A percentile compares a stretch with the other conserved stretches of the same genome.
Conservation (phyloP, 2,329 filamentous ascomycete species). For the Trichoderma sp. region DNA sequence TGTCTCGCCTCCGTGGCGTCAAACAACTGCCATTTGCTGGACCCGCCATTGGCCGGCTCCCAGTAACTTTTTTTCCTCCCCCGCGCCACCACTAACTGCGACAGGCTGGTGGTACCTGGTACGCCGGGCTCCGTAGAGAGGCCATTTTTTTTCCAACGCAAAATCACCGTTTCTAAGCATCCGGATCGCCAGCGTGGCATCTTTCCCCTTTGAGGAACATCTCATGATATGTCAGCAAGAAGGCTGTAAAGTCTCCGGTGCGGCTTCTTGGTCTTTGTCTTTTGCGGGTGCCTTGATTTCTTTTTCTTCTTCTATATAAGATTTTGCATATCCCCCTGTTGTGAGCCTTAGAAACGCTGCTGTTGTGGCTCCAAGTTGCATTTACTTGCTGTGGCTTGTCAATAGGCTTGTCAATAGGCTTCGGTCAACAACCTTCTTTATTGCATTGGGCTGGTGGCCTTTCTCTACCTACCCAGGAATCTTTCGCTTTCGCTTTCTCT, state of each 20-base stretch:
- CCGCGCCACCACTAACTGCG: constrained; percentile 6
- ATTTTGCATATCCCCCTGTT: background rate
- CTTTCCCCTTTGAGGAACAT: constrained; percentile 17
- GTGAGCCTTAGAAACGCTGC: background rate
- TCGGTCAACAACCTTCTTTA: constrained; percentile 11
- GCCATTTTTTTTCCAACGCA: background rate
- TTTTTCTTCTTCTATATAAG: constrained; percentile 10
- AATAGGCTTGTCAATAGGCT: background rate
- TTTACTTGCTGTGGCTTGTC: constrained; percentile 13
- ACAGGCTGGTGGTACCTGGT: constrained; percentile 3
- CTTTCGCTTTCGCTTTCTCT: background rate
- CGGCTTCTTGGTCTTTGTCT: background rate
- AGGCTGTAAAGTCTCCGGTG: background rate
- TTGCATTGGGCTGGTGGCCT: background rate
- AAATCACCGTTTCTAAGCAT: constrained; percentile 6
- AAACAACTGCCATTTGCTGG: background rate
- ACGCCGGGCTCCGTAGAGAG: background rate
- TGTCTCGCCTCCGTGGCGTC: constrained; percentile 1
- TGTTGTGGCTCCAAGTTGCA: background rate
- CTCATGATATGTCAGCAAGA: constrained; percentile 19
- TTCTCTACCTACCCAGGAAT: background rate
- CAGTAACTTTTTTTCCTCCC: background rate
- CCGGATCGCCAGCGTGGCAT: constrained; percentile 27
- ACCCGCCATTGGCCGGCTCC: background rate
- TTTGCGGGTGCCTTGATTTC: background rate